Base-by-base conservation (phyloP, 1,284 basidiomycete genomes). In the Melampsora americana region DNA sequence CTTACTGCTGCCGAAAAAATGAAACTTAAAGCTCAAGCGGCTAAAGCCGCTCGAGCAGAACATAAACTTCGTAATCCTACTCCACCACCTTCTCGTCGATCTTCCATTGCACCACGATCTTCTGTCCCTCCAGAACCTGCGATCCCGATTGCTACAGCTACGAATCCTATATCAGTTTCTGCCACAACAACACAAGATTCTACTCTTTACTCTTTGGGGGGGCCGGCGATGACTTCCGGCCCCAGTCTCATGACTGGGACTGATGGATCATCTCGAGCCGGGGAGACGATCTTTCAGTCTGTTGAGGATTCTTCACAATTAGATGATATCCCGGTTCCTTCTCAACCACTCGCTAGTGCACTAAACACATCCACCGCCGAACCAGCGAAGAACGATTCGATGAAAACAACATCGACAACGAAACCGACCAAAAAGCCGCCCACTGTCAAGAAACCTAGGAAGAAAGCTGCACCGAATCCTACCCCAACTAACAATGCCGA, bases 1-100 rank as follows among this genome's bases (percentile, higher is more conserved):
- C 48, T 60, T 35, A 56, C 71, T 28, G 44, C 71, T 9, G 71
- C 71, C 1, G 64, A 74, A 30, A 74, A 74, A 42, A 74, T 74
- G 71, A 66, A 60, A 53, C 48, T 66, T 6, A 74, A 74, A 44
- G 71, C 71, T 14, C 28, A 42, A 56, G 71, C 62, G 7, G 71
- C 71, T n/a, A 74, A 74, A 39, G 71, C 71, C 18, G 71, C 71
- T n/a, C 23, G 71, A 18, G 64, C 71, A 11, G 48, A 28, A 9
- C 42, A 65, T 23, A 65, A 65, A 23, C 62, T 73, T 5, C 46
- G 48, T 4, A 73, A 74, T 44, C 64, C 71, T 1, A 35, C 16
- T 9, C 35, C 35, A 35, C 35, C 35, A 35, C 32, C 71, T 32
- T 74, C 32, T 56, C 46, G 71, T 18, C 62, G 71, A 18, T 66